A percentile compares a stretch with the other conserved stretches of the same genome.
These are phyloP conservation scores for Aphanoascus verrucosus DNA, from an alignment of 2,329 filamentous ascomycete species.

Conservation along the genomic window DNA sequence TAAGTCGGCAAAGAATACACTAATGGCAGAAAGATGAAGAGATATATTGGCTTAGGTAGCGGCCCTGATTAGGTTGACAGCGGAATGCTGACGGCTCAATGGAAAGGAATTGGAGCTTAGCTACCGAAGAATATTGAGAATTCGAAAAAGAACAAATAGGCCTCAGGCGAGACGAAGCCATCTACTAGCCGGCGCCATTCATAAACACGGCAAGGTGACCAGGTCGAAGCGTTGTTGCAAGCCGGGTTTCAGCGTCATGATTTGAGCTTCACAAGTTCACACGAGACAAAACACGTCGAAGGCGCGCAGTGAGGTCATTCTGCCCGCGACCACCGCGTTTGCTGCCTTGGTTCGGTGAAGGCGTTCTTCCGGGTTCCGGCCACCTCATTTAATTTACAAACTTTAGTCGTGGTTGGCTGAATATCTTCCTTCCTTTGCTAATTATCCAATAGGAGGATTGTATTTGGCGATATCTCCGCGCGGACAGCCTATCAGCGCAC, in stretches of 20 bases:
- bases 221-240: conserved; percentile 3
- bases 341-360: conserved; percentile 7
- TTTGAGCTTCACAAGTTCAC: neutral
- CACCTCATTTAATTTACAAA: neutral
- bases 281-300: neutral
- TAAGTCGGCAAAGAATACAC: neutral
- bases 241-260: conserved; percentile 3
- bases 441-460: too few relatives aligned
- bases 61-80: neutral
- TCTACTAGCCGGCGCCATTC: neutral
- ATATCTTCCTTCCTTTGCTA: neutral
- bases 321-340: conserved; percentile 8
- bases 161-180: conserved; percentile 2
- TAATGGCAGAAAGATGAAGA: neutral
- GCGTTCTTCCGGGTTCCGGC: neutral
- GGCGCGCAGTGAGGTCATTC: conserved; percentile 10
- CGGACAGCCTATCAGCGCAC: neutral
- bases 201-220: neutral
- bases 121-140: neutral
- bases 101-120: too few relatives aligned
- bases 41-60: neutral
- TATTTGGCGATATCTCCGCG: neutral
- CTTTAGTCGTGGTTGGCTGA: neutral
- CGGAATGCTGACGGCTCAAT: too few relatives aligned
- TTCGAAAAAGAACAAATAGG: conserved; percentile 6